phyloP scores from a whole-genome alignment of 306 rosid species.

The Adenanthera pavonina region DNA sequence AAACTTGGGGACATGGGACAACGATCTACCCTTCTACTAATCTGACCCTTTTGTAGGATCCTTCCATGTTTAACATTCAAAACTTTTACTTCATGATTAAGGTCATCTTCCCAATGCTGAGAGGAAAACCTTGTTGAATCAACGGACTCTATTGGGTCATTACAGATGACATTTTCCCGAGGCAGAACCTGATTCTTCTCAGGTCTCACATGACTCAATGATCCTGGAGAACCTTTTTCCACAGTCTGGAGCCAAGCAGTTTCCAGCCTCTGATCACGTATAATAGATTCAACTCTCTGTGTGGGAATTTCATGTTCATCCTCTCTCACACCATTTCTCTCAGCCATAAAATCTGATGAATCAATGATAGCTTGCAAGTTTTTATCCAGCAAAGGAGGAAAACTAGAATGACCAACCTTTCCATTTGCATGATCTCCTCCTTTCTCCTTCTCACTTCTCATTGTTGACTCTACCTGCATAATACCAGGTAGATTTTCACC shows the following conservation, averaged over 20 bases:
- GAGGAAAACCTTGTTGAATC: constrained; percentile 68
- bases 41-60: constrained; percentile 69
- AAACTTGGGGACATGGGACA: constrained; percentile 91
- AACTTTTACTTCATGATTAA: constrained; percentile 59
- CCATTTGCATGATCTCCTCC: constrained; percentile 47
- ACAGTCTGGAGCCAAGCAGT: constrained; percentile 94
- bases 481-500: constrained; percentile 52
- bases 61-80: constrained; percentile 61
- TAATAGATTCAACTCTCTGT: constrained; percentile 92
- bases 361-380: constrained; percentile 56
- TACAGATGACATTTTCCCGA: constrained; percentile 67
- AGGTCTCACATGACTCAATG: constrained; percentile 77
- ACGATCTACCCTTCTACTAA: constrained; percentile 59
- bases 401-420: constrained; percentile 54
- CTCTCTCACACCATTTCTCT: constrained; percentile 59
- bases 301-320: constrained; percentile 71
- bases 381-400: constrained; percentile 60
- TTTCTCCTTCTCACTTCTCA: constrained; percentile 52
- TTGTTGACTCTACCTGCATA: constrained; percentile 47
- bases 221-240: constrained; percentile 92
- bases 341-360: constrained; percentile 66
- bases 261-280: constrained; percentile 93
- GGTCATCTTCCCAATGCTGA: constrained; percentile 73
- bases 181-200: constrained; percentile 97
- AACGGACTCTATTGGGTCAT: constrained; percentile 64